These are phyloP conservation scores for Curvularia sp. DNA, from an alignment of 2,329 filamentous ascomycete genomes.

Conservation along the genomic window DNA sequence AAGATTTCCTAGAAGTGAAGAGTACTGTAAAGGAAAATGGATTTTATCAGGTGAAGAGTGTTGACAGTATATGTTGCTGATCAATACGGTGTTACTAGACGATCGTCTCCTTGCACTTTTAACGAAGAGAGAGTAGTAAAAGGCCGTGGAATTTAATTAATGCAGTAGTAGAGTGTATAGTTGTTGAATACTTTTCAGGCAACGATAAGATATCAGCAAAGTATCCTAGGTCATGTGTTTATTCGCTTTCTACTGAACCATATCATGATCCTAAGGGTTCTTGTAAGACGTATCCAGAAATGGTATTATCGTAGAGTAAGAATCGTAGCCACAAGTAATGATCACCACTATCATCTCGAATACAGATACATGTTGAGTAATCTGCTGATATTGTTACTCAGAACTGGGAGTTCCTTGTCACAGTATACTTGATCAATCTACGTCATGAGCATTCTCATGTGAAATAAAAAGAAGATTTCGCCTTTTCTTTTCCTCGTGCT, in stretches of 20 bases:
- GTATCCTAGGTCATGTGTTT: no score
- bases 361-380: not conserved
- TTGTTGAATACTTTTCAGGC: not conserved
- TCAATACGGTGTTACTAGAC: no score
- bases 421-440: not conserved
- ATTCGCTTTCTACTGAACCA: no score
- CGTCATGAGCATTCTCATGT: not conserved
- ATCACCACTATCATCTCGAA: not conserved
- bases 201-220: no score
- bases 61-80: no score
- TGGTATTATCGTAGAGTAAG: not conserved
- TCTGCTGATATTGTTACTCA: not conserved
- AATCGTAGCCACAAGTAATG: not conserved
- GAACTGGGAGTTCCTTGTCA: not conserved
- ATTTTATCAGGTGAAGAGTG: not conserved
- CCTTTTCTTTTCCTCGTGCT: not conserved
- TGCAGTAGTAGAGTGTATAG: not conserved
- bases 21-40: not conserved
- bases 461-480: not conserved
- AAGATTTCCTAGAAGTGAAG: not conserved
- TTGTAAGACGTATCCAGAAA: not conserved
- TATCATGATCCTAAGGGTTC: not conserved
- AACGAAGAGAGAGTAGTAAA: not conserved
- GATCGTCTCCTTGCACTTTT: no score
- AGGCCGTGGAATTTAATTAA: not conserved